Evolutionary conservation across 2,329 filamentous ascomycete species (phyloP).

Genomic region (Daldinia sp.): DNA sequence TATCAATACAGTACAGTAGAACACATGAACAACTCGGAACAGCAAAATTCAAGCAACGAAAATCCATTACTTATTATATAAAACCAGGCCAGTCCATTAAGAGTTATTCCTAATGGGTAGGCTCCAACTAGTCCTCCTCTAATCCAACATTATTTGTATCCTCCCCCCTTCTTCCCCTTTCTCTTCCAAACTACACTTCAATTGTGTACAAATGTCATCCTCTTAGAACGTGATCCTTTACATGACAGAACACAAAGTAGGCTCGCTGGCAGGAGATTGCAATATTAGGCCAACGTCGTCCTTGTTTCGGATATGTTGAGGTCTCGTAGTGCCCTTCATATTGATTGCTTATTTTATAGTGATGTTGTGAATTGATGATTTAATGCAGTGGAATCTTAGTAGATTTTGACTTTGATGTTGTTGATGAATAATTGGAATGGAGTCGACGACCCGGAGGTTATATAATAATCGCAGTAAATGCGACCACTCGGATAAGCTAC

Average conservation of each 20-base stretch:
- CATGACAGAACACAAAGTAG: slow-evolving; percentile 29
- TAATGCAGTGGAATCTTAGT: not conserved
- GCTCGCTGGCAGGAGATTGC: not conserved
- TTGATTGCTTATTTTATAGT: not conserved
- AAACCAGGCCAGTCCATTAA: not conserved
- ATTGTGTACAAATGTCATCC: not conserved
- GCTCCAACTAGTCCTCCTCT: not conserved
- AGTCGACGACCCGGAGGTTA: not conserved
- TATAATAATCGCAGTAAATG: slow-evolving; percentile 13
- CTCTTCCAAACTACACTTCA: not conserved
- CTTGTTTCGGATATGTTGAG: slow-evolving; percentile 22
- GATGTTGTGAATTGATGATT: too few species aligned
- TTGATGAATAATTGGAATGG: not conserved
- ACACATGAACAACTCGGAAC: too few species aligned
- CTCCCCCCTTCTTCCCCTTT: not conserved
- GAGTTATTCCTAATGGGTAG: not conserved
- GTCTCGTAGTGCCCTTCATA: slow-evolving; percentile 21
- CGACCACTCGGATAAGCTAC: not conserved
- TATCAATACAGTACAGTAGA: too few species aligned
- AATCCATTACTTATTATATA: not conserved
- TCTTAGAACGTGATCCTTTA: not conserved
- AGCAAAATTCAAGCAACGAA: not conserved
- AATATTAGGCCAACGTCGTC: slow-evolving; percentile 21
- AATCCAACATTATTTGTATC: not conserved
- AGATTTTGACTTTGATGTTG: not conserved